Evolutionary conservation across 345 rosid species (phyloP), one percentile per base, ranked within the genome.

Genomic region (Fremontodendron californicum): DNA sequence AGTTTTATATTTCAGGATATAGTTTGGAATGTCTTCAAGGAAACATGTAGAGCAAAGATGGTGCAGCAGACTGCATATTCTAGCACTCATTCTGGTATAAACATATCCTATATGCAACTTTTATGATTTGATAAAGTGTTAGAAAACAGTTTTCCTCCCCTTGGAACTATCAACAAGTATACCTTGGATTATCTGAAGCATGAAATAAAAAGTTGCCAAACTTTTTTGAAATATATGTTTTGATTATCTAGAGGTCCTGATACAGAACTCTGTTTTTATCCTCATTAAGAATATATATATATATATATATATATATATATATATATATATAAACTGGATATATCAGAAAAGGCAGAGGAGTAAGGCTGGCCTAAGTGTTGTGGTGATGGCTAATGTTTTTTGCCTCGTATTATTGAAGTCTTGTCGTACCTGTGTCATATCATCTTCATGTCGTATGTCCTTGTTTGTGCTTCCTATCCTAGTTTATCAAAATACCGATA

Each of bases 11-110:
- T 81, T 63, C 87, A 94, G 97, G 91, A 86, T 84, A 78, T 93
- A 76, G 84, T 91, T 75, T 80, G 86, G 89, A 83, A 78, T 81
- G 96, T 87, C 78, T 89, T 93, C 73, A 74, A 78, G 31, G 87
- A 90, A 86, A 84, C 57, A 31, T 93, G 95, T 72, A 81, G 88
- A 3, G 97, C 92, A 7, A 92, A 87, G 90, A 84, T 93, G 88
- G 76, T 91, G 52, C 90, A 81, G 48, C 75, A 29, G 43, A 84
- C 88, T 82, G 78, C 88, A 73, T 74, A 48, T 82, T 82, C 87
- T 51, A 84, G 81, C 74, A 87, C 91, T 63, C 82, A 86, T 75
- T 85, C 49, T 85, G 97, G 98, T 91, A 91, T n/a, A n/a, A n/a
- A n/a, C n/a, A n/a, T n/a, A n/a, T n/a, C n/a, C n/a, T n/a, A n/a